Evolutionary conservation across 345 rosid species (phyloP), one percentile per base, ranked within the genome.

Genomic region (Brassica juncea): DNA sequence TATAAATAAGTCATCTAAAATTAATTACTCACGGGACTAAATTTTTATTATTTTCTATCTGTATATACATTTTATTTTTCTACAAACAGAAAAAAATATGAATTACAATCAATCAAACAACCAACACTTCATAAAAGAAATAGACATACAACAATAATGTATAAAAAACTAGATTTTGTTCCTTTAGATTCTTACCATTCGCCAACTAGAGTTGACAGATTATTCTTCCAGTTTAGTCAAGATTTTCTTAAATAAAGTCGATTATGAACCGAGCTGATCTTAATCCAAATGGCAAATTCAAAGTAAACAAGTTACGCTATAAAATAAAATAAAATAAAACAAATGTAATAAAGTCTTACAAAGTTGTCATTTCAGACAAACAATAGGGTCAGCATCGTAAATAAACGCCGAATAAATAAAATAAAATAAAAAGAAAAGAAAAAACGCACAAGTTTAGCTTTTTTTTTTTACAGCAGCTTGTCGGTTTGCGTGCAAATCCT

Each of bases 401-500:
- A 86, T 84, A 81, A 76, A 21, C 31, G 15, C 55, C 23, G 39
- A n/a, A 68, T 34, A 61, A 57, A 59, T 9, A 47, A 44, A 42
- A 42, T 3, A 6, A 9, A 11, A 11, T 6, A 16, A 16, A 54
- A 54, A 27, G 8, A 42, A 28, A 21, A 39, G 4, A 68, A 49
- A 16, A 52, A 79, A 74, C 80, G 75, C 81, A 72, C 79, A 76
- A 81, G 66, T 81, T 81, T 71, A 11, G 72, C 58, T 66, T 76
- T 70, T 83, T 70, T 69, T 70, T 75, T 79, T 80, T 70, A 81
- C 80, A 70, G 72, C 81, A 81, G 77, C 77, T 87, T 89, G 92
- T 91, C 94, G 94, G 90, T 69, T 71, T 88, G 92, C 92, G 97
- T 93, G 90, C 89, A 84, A 83, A 81, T 81, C 84, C 86, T 81